These are phyloP conservation scores for Didymella glomerata DNA, from an alignment of 2,329 filamentous ascomycete species.

Conservation along the genomic window DNA sequence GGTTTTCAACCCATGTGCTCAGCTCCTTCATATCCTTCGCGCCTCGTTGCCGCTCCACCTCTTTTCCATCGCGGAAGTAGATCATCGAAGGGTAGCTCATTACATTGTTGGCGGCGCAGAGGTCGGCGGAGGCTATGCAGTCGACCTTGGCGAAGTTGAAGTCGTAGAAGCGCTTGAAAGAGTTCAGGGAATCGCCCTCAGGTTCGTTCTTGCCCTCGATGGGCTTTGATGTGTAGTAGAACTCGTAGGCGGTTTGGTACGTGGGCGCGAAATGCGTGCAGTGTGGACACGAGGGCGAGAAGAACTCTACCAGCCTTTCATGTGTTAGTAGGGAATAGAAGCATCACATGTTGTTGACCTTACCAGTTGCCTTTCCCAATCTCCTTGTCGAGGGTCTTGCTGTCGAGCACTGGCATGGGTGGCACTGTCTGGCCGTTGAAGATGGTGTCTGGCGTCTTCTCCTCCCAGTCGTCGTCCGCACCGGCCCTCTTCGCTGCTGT, in stretches of 20 bases:
- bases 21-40: slow-evolving; percentile 72
- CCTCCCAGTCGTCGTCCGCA: slow-evolving; percentile 40
- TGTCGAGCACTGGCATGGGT: slow-evolving; percentile 68
- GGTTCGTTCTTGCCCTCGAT: slow-evolving; percentile 59
- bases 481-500: slow-evolving; percentile 23
- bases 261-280: slow-evolving; percentile 82
- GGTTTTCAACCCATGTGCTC: slow-evolving; percentile 76
- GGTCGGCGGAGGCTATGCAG: slow-evolving; percentile 82
- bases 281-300: slow-evolving; percentile 67
- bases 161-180: slow-evolving; percentile 84
- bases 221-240: slow-evolving; percentile 87
- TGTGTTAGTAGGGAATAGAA: slow-evolving; percentile 1
- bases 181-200: slow-evolving; percentile 63
- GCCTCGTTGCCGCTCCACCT: slow-evolving; percentile 70
- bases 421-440: slow-evolving; percentile 75
- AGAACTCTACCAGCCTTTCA: slow-evolving; percentile 59
- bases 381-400: slow-evolving; percentile 65
- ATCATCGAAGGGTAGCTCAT: slow-evolving; percentile 77
- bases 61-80: slow-evolving; percentile 80
- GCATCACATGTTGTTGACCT: slow-evolving; percentile 1
- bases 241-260: slow-evolving; percentile 94
- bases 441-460: slow-evolving; percentile 56
- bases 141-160: slow-evolving; percentile 88
- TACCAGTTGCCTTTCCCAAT: slow-evolving; percentile 74
- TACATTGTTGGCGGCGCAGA: slow-evolving; percentile 74